Percentiles rank a stretch among this genome's conserved stretches.
These are phyloP conservation scores for Chaetomiaceae sp. DNA, from an alignment of 2,329 filamentous ascomycete species.

Conservation along the genomic window DNA sequence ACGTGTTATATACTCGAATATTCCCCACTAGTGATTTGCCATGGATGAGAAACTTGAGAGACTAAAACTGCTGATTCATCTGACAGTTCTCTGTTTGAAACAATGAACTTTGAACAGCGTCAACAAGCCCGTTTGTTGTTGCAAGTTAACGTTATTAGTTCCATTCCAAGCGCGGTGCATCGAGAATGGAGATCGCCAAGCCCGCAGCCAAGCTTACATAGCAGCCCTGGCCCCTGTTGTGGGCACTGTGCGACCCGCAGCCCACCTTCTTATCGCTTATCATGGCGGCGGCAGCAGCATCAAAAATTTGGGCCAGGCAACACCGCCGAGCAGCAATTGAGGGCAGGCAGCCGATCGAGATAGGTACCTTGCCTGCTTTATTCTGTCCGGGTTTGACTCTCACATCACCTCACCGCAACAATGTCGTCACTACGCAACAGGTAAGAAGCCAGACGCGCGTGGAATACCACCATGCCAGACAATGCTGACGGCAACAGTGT, in stretches of 20 bases:
- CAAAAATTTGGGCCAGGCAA: conserved; percentile 10
- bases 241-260: background rate
- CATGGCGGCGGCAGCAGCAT: background rate
- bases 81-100: background rate
- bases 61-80: too few species aligned
- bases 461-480: background rate
- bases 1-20: too few species aligned
- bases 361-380: too few species aligned
- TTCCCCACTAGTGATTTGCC: too few species aligned
- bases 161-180: too few species aligned
- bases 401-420: conserved; percentile 1
- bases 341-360: background rate
- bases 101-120: too few species aligned
- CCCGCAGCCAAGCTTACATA: background rate
- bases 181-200: background rate
- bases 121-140: background rate
- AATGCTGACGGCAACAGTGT: conserved; percentile 20
- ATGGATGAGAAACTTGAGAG: too few species aligned
- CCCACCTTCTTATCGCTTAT: conserved; percentile 10
- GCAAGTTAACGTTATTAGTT: too few species aligned
- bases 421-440: conserved; percentile 29
- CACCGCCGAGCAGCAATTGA: background rate
- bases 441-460: conserved; percentile 12
- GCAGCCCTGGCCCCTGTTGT: background rate
- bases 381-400: too few species aligned